These are phyloP conservation scores for Suhomyces yuchorum DNA, from an alignment of 1,139 yeast species.

Conservation along the genomic window DNA sequence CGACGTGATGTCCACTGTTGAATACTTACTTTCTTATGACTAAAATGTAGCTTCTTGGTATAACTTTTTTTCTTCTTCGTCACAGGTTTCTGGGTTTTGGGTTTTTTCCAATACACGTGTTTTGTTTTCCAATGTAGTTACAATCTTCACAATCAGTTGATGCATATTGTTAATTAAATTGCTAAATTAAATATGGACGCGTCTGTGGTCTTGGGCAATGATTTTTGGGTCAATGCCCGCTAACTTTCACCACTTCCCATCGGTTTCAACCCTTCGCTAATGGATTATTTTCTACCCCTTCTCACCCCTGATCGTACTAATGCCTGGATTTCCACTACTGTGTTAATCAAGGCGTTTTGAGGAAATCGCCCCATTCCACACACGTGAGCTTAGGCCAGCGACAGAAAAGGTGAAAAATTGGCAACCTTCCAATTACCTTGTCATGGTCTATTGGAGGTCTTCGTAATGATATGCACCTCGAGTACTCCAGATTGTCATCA, in stretches of 20 bases:
- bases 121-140: background rate
- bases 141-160: background rate
- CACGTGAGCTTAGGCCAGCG: no score
- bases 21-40: slow-evolving; percentile 1
- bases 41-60: slow-evolving; percentile 5
- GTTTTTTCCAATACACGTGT: slow-evolving; percentile 9
- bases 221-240: background rate
- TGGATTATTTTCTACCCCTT: background rate
- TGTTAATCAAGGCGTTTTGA: background rate
- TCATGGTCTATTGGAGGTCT: background rate
- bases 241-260: background rate
- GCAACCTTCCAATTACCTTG: no score
- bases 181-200: background rate
- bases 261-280: background rate
- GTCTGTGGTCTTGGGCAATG: background rate
- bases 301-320: background rate
- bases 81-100: slow-evolving; percentile 6
- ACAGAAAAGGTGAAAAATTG: no score
- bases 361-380: background rate
- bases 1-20: slow-evolving; percentile 8
- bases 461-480: background rate
- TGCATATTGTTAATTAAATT: background rate
- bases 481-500: background rate
- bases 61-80: slow-evolving; percentile 8
- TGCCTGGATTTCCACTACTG: background rate